phyloP scores from a whole-genome alignment of 495 filamentous ascomycete species.

The Tuber aestivum region DNA sequence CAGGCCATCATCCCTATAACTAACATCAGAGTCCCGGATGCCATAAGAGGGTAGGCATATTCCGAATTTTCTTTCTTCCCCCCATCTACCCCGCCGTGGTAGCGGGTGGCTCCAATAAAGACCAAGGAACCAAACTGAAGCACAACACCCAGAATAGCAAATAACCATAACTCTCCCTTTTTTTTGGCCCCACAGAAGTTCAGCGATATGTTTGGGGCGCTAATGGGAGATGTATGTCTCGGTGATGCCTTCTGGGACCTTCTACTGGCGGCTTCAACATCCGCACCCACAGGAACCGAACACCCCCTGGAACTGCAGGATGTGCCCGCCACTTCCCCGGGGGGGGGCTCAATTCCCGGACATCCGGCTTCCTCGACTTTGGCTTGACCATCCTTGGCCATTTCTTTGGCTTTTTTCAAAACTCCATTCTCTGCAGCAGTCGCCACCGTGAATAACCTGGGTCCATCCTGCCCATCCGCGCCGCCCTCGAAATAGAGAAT shows the following conservation, averaged over 20 bases:
- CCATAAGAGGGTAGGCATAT: conserved; percentile 38
- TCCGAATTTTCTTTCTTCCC: conserved; percentile 9
- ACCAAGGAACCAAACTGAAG: conserved; percentile 36
- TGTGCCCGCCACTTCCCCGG: no score
- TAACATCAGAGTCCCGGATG: conserved; percentile 37
- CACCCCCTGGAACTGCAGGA: no score
- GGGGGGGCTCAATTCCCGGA: no score
- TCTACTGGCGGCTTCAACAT: no score
- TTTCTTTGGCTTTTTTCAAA: not conserved
- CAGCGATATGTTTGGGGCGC: conserved; percentile 39
- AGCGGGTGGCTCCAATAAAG: conserved; percentile 33
- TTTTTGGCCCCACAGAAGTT: conserved; percentile 23
- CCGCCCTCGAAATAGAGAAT: conserved; percentile 17
- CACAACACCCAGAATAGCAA: conserved; percentile 31
- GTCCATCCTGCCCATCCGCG: not conserved
- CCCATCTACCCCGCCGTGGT: conserved; percentile 13
- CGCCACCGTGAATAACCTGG: not conserved
- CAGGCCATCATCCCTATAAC: conserved; percentile 39
- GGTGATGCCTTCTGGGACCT: not conserved
- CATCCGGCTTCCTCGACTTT: no score
- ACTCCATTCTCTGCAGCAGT: not conserved
- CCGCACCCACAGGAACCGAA: no score
- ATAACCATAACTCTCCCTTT: conserved; percentile 23
- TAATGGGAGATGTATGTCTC: not conserved
- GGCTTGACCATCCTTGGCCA: no score